Evolutionary conservation across 1,284 basidiomycete species (phyloP).

Genomic region (Pholiota adiposa): DNA sequence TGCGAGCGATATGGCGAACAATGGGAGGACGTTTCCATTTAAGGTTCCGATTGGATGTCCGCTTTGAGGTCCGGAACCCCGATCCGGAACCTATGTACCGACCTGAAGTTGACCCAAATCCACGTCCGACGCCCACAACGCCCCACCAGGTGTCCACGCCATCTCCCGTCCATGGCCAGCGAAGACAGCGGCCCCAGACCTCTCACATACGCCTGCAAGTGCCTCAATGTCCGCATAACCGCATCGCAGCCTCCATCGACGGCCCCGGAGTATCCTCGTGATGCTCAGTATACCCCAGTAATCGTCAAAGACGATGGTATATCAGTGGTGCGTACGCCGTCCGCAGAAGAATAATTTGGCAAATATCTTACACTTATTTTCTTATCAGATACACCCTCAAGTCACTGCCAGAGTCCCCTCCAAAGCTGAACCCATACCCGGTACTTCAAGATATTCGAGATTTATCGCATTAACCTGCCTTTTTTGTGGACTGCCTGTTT

Average conservation of each 20-base stretch:
- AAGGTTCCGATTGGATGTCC: conserved; percentile 21
- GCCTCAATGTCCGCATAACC: conserved; percentile 69
- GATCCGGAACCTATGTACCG: conserved; percentile 21
- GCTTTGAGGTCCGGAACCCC: conserved; percentile 23
- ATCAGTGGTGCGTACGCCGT: conserved; percentile 51
- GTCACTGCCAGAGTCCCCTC: conserved; percentile 68
- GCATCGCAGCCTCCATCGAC: conserved; percentile 26
- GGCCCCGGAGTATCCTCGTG: conserved; percentile 38
- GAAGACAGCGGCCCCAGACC: conserved; percentile 22
- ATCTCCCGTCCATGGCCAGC: conserved; percentile 31
- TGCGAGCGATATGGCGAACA: conserved; percentile 18
- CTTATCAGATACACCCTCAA: conserved; percentile 64
- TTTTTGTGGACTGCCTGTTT: conserved; percentile 64
- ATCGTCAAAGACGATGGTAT: conserved; percentile 73
- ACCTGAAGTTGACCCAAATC: conserved; percentile 24
- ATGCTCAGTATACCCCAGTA: conserved; percentile 56
- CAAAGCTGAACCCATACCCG: conserved; percentile 47
- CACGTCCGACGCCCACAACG: conserved; percentile 27
- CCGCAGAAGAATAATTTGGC: conserved; percentile 1
- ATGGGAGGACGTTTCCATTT: conserved; percentile 6
- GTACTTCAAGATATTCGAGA: conserved; percentile 54
- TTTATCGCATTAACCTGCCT: conserved; percentile 72
- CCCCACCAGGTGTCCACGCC: conserved; percentile 19
- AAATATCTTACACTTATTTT: conserved; percentile 19
- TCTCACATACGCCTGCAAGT: conserved; percentile 59